Base-by-base conservation (phyloP, 2,329 filamentous ascomycete genomes). In the Ophiognomonia clavigignenti-juglandacearum region DNA sequence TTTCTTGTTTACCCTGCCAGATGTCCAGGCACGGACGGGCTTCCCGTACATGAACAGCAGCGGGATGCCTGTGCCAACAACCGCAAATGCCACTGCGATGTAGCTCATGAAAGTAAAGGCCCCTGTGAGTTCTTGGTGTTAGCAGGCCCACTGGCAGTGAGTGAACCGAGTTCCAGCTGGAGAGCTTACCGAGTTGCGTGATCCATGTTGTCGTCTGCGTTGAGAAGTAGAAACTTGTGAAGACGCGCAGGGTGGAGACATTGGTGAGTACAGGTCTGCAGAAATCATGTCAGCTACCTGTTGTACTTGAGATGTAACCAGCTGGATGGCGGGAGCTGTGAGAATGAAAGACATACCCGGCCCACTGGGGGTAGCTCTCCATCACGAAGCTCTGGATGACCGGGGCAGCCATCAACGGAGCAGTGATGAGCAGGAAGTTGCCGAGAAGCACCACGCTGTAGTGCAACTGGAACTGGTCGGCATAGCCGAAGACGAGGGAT, bases 221-320 rank as follows among this genome's bases (percentile, higher is more conserved):
- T 13, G 54, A 49, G 24, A 63, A 41, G 40, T 61, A 56, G 34
- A 59, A 62, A 3, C 57, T 57, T 0, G 58, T 57, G 20, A 64
- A 52, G 14, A 61, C 53, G 4, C 59, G 56, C 22, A 62, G 52
- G 9, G 58, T 61, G 8, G 57, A 57, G 5, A 63, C 59, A 34
- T 64, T 64, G 7, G 59, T 60, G 10, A 65, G 55, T 4, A 62
- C 59, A 6, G 61, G 56, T 2, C 35, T 43, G 35, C n/a, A 27
- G 7, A 6, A n/a, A n/a, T 31, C 3, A 16, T 16, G 32, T 34
- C n/a, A 34, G 32, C 32, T 14, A 14, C 19, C 4, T 34, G 4
- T 16, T n/a, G n/a, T n/a, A n/a, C n/a, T n/a, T n/a, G n/a, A n/a
- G n/a, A n/a, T n/a, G n/a, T n/a, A n/a, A n/a, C n/a, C n/a, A n/a